These are phyloP conservation scores for Psilocybe tampanensis DNA, from an alignment of 768 basidiomycete species.

Conservation along the genomic window DNA sequence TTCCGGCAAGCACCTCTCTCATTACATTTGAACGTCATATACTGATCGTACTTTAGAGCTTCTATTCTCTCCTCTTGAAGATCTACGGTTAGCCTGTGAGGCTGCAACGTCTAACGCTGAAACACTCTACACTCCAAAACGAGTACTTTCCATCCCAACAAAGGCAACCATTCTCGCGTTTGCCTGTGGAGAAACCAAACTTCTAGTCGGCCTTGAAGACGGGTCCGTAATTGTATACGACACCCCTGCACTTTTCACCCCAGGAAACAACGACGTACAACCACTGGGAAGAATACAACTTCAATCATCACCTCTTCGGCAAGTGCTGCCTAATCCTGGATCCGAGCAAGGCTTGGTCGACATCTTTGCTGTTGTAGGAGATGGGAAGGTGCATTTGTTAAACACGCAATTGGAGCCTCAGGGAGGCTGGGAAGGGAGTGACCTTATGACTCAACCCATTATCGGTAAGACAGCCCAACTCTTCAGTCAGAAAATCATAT, in stretches of 20 bases:
- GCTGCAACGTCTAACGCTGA: conserved; percentile 41
- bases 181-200: conserved; percentile 57
- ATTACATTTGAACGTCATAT: not conserved
- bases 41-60: conserved; percentile 44
- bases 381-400: conserved; percentile 58
- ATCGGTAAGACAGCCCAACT: conserved; percentile 48
- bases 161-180: conserved; percentile 59
- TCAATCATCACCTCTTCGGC: conserved; percentile 46
- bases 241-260: conserved; percentile 50
- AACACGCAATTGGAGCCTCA: conserved; percentile 55
- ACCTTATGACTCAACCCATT: conserved; percentile 51
- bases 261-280: conserved; percentile 40
- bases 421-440: conserved; percentile 58
- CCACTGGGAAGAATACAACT: conserved; percentile 54
- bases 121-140: conserved; percentile 49
- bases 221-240: conserved; percentile 67
- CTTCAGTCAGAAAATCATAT: not conserved
- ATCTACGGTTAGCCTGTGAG: conserved; percentile 58
- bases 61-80: conserved; percentile 58
- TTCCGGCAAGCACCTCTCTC: conserved; percentile 24
- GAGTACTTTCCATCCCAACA: conserved; percentile 44
- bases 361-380: conserved; percentile 57
- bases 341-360: conserved; percentile 51
- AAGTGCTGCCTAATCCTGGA: conserved; percentile 69
- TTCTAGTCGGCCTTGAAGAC: conserved; percentile 59